phyloP scores from a whole-genome alignment of 805 yeast species.

The Tetrapisispora pingtungensis region DNA sequence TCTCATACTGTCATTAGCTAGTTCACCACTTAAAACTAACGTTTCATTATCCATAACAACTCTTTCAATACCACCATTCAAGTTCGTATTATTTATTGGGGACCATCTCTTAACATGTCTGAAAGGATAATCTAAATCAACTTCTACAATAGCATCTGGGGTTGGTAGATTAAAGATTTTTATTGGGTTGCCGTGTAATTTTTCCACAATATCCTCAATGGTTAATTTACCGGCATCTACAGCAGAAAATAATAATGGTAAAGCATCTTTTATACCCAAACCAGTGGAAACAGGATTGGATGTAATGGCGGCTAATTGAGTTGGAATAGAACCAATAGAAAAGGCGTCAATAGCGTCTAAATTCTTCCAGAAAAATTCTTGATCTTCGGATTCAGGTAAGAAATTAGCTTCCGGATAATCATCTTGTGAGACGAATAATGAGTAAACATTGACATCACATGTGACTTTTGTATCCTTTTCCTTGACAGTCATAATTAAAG shows the following conservation, averaged over 20 bases:
- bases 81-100: constrained; percentile 42
- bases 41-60: constrained; percentile 72
- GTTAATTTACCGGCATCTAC: constrained; percentile 65
- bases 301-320: constrained; percentile 54
- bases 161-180: constrained; percentile 74
- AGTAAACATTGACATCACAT: constrained; percentile 76
- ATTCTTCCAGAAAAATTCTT: constrained; percentile 70
- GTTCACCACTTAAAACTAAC: constrained; percentile 73
- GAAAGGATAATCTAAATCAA: constrained; percentile 55
- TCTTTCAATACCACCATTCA: constrained; percentile 81
- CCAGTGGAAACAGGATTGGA: constrained; percentile 59
- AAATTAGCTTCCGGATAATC: constrained; percentile 59
- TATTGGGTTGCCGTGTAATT: constrained; percentile 74
- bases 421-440: constrained; percentile 65
- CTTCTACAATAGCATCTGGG: constrained; percentile 61
- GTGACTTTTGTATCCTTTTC: constrained; percentile 74
- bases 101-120: constrained; percentile 46
- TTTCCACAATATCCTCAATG: constrained; percentile 56
- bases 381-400: constrained; percentile 76
- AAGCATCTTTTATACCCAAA: constrained; percentile 65
- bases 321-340: constrained; percentile 74
- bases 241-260: constrained; percentile 75
- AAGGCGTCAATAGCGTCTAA: constrained; percentile 71
- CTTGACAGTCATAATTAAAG: constrained; percentile 76
- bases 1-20: constrained; percentile 47